phyloP scores from a whole-genome alignment of 768 basidiomycete genomes.

The Phylloporus sp. region DNA sequence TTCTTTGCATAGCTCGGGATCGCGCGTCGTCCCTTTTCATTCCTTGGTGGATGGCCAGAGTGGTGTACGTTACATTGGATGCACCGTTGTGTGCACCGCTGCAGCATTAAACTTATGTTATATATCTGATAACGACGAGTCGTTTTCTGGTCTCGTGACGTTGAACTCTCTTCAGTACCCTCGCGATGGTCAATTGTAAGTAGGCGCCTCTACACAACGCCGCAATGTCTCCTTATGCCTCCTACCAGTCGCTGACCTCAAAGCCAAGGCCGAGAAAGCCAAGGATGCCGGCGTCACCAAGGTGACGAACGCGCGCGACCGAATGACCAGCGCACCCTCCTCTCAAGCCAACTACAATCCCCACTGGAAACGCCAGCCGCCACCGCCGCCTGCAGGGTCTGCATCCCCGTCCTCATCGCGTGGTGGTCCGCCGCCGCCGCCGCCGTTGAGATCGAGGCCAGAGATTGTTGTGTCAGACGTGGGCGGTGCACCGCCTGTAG shows the following conservation, averaged over 20 bases:
- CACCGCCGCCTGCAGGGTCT: conserved; percentile 42
- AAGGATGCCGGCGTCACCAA: conserved; percentile 52
- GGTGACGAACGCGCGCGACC: conserved; percentile 51
- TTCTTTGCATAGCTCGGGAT: not conserved
- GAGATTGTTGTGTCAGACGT: conserved; percentile 7
- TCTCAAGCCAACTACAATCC: conserved; percentile 63
- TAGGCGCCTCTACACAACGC: not conserved
- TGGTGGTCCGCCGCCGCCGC: conserved; percentile 30
- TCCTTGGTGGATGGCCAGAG: conserved; percentile 4
- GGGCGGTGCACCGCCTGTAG: conserved; percentile 5
- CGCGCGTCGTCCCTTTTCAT: not conserved
- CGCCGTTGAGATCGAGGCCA: conserved; percentile 30
- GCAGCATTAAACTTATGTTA: conserved; percentile 4
- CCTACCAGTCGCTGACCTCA: conserved; percentile 55
- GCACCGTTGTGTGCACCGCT: not conserved
- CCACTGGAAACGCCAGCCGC: conserved; percentile 44
- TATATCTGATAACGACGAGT: conserved; percentile 6
- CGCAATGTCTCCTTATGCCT: conserved; percentile 2
- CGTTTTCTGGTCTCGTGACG: too few species aligned
- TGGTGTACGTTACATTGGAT: conserved; percentile 13
- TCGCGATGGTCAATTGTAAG: conserved; percentile 31
- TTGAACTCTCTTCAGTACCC: not conserved
- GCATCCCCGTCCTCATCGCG: not conserved
- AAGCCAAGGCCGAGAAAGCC: conserved; percentile 58
- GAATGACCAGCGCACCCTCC: conserved; percentile 49